Base-by-base conservation (phyloP, 2,329 filamentous ascomycete species). In the Talaromyces sp. region DNA sequence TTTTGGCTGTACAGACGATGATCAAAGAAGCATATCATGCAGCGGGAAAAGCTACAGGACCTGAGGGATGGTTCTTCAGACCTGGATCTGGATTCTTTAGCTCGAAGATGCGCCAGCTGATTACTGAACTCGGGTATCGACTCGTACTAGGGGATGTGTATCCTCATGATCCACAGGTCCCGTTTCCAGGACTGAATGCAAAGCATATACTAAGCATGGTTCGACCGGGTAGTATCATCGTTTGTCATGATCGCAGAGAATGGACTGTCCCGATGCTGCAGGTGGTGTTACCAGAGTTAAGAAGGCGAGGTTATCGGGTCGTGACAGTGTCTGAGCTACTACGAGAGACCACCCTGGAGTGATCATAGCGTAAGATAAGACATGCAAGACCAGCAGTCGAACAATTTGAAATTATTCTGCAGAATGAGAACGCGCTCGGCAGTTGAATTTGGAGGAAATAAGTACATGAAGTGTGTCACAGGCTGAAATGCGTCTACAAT, bases 161-260 rank as follows among this genome's bases (percentile, higher is more conserved):
- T 73, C 91, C 91, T 4, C 91, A 96, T 75, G 91, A 96, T 74
- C 86, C 91, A n/a, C 91, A 95, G 78, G 87, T 96, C 52, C 78
- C 78, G 9, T 86, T 82, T 65, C 81, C 84, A 61, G 75, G 77
- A 58, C 61, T 91, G 47, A 96, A 96, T 72, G 87, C 89, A 7
- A 79, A 77, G 60, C 91, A 96, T 75, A 83, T 96, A 3, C 71
- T 96, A 62, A 91, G 89, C 73, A 91, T 91, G 87, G 78, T 88
- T 32, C 78, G 83, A 42, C 86, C 88, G 0, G 91, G 91, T 0
- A 86, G 83, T 24, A 87, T 96, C 52, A 86, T 96, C 56, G 87
- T 96, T 47, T 92, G 90, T 67, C 91, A 96, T 75, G 91, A 96
- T 75, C 73, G 91, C 60, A 80, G 91, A 65, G 77, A 80, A n/a